A percentile compares a stretch with the other conserved stretches of the same genome.
Evolutionary conservation across 768 basidiomycete genomes (phyloP).

Genomic region (Gyrodon lividus): DNA sequence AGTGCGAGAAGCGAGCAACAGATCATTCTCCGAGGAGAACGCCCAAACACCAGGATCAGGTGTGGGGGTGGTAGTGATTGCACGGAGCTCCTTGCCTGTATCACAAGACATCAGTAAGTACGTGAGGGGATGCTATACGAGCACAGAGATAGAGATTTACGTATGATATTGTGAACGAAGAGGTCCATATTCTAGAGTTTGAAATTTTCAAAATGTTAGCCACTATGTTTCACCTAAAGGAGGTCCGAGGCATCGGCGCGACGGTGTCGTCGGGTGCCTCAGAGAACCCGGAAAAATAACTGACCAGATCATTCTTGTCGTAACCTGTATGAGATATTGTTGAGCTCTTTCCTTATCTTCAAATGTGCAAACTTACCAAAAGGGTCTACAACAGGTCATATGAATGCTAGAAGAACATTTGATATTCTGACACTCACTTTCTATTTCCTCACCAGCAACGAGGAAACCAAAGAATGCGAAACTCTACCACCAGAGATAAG

Average conservation of each 20-base stretch:
- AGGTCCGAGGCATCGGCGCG: slow-evolving; percentile 10
- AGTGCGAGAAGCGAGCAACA: slow-evolving; percentile 40
- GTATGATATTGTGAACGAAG: slow-evolving; percentile 68
- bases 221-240: not conserved
- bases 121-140: not conserved
- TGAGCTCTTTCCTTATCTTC: not conserved
- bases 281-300: slow-evolving; percentile 16
- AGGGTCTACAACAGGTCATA: slow-evolving; percentile 36
- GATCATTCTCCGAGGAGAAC: slow-evolving; percentile 58
- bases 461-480: slow-evolving; percentile 76
- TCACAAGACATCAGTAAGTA: not conserved
- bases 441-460: slow-evolving; percentile 73
- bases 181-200: slow-evolving; percentile 58
- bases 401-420: not conserved
- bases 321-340: slow-evolving; percentile 39
- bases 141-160: slow-evolving; percentile 33
- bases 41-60: slow-evolving; percentile 63
- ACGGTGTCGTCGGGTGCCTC: not conserved
- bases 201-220: slow-evolving; percentile 3
- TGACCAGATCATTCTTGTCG: slow-evolving; percentile 70
- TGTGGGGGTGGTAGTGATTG: slow-evolving; percentile 57
- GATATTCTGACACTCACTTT: slow-evolving; percentile 45
- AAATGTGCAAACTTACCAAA: slow-evolving; percentile 34
- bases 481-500: slow-evolving; percentile 34
- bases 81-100: slow-evolving; percentile 57